These are phyloP conservation scores for Apiospora saccharicola DNA, from an alignment of 2,329 filamentous ascomycete genomes.

Conservation along the genomic window DNA sequence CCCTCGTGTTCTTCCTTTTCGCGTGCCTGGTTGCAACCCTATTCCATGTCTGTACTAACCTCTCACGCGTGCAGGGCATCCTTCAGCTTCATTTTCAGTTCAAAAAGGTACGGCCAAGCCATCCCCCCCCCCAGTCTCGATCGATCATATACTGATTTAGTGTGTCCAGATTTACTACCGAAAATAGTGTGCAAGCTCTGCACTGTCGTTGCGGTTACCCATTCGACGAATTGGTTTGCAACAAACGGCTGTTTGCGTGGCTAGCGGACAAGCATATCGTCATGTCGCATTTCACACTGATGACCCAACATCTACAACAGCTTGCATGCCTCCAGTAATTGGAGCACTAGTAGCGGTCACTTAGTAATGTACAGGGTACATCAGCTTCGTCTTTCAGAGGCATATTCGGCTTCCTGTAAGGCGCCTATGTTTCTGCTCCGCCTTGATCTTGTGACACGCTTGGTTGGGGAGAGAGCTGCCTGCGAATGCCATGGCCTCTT, in stretches of 20 bases:
- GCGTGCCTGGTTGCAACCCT: conserved; percentile 30
- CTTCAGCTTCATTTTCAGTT: conserved; percentile 98
- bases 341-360: conserved; percentile 21
- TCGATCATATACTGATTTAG: conserved; percentile 33
- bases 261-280: conserved; percentile 8
- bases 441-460: conserved; percentile 1
- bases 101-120: conserved; percentile 76
- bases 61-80: conserved; percentile 71
- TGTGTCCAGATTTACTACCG: conserved; percentile 49
- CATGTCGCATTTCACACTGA: not conserved
- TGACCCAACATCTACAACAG: conserved; percentile 12
- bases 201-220: not conserved
- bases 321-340: not conserved
- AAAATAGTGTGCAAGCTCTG: conserved; percentile 39
- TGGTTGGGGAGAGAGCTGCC: not conserved
- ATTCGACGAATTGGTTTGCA: conserved; percentile 1
- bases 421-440: conserved; percentile 26
- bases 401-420: conserved; percentile 7
- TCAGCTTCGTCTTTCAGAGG: not conserved
- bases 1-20: conserved; percentile 24
- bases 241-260: conserved; percentile 19
- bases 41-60: conserved; percentile 36
- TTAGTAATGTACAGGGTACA: not conserved
- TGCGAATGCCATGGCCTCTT: not conserved
- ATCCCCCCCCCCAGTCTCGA: not conserved